A percentile compares a stretch with the other conserved stretches of the same genome.
Conservation (phyloP, 2,329 filamentous ascomycete species). For the Helicocarpus griseus region DNA sequence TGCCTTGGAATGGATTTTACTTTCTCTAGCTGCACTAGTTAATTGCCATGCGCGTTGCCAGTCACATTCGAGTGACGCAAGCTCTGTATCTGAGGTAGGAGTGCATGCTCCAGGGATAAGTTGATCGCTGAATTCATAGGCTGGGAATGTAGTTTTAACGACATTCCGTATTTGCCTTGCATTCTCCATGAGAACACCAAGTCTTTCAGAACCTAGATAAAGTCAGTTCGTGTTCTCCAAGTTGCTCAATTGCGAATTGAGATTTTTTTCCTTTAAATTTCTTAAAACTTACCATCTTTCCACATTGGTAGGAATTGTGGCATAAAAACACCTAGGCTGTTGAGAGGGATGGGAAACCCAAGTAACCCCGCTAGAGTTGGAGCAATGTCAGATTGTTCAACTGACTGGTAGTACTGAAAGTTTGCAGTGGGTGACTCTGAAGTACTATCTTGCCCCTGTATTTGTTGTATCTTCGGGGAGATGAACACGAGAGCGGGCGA, state of each 20-base stretch:
- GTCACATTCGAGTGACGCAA: conserved; percentile 57
- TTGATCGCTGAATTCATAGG: conserved; percentile 38
- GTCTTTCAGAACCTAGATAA: conserved; percentile 40
- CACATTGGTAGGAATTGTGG: conserved; percentile 70
- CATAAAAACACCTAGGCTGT: conserved; percentile 83
- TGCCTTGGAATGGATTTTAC: conserved; percentile 10
- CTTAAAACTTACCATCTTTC: conserved; percentile 48
- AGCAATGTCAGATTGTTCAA: conserved; percentile 93
- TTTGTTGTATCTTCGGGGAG: conserved; percentile 63
- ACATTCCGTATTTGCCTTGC: conserved; percentile 71
- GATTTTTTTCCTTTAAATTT: background rate
- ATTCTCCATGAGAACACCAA: conserved; percentile 66
- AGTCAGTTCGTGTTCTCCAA: conserved; percentile 11
- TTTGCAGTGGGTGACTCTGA: conserved; percentile 56
- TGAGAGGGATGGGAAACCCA: conserved; percentile 78
- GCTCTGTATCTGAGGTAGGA: conserved; percentile 17
- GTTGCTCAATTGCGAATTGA: too few relatives aligned
- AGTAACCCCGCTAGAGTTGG: conserved; percentile 80
- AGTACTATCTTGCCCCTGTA: conserved; percentile 37
- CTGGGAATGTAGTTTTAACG: conserved; percentile 61
- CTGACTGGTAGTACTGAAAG: conserved; percentile 70
- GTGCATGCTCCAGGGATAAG: conserved; percentile 16
- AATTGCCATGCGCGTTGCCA: conserved; percentile 44
- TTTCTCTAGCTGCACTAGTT: conserved; percentile 8
- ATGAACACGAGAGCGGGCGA: conserved; percentile 87